Conservation (phyloP, 805 yeast genomes). For the Kluyveromyces wickerhamii region DNA sequence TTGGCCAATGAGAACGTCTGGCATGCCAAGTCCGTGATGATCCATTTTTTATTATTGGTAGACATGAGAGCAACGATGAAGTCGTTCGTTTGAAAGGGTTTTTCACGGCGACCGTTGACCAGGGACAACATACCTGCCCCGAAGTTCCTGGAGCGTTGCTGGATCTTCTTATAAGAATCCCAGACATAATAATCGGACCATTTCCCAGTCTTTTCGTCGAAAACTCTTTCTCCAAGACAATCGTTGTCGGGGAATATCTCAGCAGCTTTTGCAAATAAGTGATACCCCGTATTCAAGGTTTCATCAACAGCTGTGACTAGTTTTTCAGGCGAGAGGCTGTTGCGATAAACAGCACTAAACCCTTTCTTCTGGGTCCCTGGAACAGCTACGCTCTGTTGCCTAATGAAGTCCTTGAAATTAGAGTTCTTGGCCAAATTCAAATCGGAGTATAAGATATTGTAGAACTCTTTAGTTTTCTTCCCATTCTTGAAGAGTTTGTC, state of each 20-base stretch:
- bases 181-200: constrained; percentile 38
- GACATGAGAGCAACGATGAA: constrained; percentile 52
- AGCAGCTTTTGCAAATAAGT: constrained; percentile 37
- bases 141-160: constrained; percentile 36
- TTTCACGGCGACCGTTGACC: constrained; percentile 32
- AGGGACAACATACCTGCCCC: constrained; percentile 49
- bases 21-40: constrained; percentile 60
- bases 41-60: constrained; percentile 61
- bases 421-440: constrained; percentile 22
- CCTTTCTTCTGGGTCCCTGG: constrained; percentile 36
- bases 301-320: constrained; percentile 37
- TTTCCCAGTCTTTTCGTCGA: constrained; percentile 26
- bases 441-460: constrained; percentile 14
- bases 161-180: constrained; percentile 37
- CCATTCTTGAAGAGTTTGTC: constrained; percentile 13
- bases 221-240: constrained; percentile 41
- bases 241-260: constrained; percentile 30
- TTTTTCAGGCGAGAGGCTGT: constrained; percentile 28
- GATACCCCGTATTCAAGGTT: constrained; percentile 37
- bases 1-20: constrained; percentile 47
- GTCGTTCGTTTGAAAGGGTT: constrained; percentile 24
- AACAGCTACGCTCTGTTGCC: constrained; percentile 30
- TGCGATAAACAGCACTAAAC: constrained; percentile 46
- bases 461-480: constrained; percentile 23
- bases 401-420: constrained; percentile 16